phyloP scores from a whole-genome alignment of 2,329 filamentous ascomycete species.

The Trichoderma sp. region DNA sequence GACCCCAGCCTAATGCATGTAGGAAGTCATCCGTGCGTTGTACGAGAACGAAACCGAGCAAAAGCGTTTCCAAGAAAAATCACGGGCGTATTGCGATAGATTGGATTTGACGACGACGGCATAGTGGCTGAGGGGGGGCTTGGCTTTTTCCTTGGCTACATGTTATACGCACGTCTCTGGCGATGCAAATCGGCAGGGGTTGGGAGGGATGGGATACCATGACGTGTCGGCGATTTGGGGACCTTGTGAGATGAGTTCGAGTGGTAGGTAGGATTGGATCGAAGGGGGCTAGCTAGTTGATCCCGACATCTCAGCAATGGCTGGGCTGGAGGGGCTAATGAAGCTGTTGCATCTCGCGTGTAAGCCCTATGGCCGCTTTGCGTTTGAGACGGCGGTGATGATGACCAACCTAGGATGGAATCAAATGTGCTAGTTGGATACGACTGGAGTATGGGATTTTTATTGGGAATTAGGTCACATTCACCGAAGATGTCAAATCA shows the following conservation, averaged over 20 bases:
- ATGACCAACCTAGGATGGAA: not conserved
- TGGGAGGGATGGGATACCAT: not conserved
- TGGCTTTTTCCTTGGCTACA: not conserved
- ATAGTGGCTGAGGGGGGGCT: conserved; percentile 4
- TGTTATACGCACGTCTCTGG: not conserved
- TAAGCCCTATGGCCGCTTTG: not conserved
- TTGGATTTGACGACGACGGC: not conserved
- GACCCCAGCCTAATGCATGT: not conserved
- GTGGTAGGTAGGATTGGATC: not conserved
- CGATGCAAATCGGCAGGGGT: not conserved
- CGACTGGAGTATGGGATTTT: not conserved
- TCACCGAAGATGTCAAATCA: not conserved
- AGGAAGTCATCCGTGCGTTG: not conserved
- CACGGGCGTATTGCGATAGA: not conserved
- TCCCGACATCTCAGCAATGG: not conserved
- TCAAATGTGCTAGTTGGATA: not conserved
- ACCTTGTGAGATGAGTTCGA: not conserved
- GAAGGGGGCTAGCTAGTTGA: not conserved
- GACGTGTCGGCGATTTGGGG: not conserved
- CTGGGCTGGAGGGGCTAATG: not conserved
- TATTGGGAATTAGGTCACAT: not conserved
- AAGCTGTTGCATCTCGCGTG: not conserved
- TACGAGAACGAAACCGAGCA: not conserved
- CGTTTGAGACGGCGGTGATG: not conserved
- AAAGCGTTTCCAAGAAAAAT: not conserved